Evolutionary conservation across 306 rosid genomes (phyloP).

Genomic region (Acacia melanoxylon): DNA sequence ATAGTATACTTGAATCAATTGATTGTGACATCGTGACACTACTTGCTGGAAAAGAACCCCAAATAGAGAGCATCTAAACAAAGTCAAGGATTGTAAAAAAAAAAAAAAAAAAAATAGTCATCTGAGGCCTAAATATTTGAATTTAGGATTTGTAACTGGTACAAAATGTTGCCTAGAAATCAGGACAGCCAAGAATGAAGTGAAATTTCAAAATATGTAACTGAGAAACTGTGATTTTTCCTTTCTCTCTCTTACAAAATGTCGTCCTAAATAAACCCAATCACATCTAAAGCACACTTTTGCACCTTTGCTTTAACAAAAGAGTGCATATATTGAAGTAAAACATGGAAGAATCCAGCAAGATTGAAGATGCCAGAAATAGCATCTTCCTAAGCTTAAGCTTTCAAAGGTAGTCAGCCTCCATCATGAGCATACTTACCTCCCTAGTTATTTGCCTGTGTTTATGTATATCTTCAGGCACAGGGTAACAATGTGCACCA

Average conservation of each 20-base stretch:
- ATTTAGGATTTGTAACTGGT: neutral
- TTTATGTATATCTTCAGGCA: slow-evolving; percentile 81
- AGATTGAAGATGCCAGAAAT: neutral
- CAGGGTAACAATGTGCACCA: slow-evolving; percentile 88
- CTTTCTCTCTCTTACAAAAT: slow-evolving; percentile 15
- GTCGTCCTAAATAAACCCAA: neutral
- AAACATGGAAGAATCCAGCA: neutral
- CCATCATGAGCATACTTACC: slow-evolving; percentile 44
- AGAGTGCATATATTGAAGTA: neutral
- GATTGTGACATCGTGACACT: neutral
- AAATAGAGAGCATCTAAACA: neutral
- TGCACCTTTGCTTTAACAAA: neutral
- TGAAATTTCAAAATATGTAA: neutral
- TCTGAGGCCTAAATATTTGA: neutral
- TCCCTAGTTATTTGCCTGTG: slow-evolving; percentile 85
- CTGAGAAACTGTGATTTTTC: neutral
- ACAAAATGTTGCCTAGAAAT: neutral
- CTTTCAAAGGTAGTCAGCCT: slow-evolving; percentile 6
- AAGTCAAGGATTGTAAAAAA: neutral
- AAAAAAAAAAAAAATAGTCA: slow-evolving; percentile 6
- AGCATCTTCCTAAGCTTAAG: slow-evolving; percentile 23
- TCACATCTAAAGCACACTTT: neutral
- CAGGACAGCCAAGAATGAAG: neutral
- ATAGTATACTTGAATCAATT: neutral
- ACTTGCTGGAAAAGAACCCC: neutral